A percentile compares a stretch with the other conserved stretches of the same genome.
These are phyloP conservation scores for Aspergillus taichungensis DNA, from an alignment of 495 filamentous ascomycete species.

Conservation along the genomic window DNA sequence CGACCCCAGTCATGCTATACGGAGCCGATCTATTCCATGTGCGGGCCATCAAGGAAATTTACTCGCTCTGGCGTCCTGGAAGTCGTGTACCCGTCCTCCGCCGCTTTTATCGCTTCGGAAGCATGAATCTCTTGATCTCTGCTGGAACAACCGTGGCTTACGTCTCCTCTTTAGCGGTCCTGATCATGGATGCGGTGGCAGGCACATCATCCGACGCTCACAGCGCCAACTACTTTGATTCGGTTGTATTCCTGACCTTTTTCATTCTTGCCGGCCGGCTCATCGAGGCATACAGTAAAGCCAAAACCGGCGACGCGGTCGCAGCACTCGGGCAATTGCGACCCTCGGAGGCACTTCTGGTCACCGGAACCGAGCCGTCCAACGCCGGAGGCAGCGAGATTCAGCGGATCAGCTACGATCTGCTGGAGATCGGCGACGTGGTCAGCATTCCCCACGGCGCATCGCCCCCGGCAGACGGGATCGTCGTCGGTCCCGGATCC, in stretches of 20 bases:
- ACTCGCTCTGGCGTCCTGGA: slow-evolving; percentile 67
- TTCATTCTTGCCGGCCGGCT: slow-evolving; percentile 77
- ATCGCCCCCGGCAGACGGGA: slow-evolving; percentile 81
- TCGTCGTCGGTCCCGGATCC: slow-evolving; percentile 47
- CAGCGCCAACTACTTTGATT: slow-evolving; percentile 78
- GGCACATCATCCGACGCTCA: slow-evolving; percentile 29
- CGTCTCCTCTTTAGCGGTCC: slow-evolving; percentile 68
- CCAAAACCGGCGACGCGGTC: slow-evolving; percentile 84
- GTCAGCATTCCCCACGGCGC: slow-evolving; percentile 69
- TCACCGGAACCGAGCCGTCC: slow-evolving; percentile 23
- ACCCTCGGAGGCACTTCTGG: slow-evolving; percentile 68
- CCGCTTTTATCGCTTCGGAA: slow-evolving; percentile 86
- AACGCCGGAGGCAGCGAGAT: slow-evolving; percentile 15
- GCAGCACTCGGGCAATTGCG: slow-evolving; percentile 68
- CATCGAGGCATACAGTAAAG: slow-evolving; percentile 88
- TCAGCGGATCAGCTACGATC: slow-evolving; percentile 52
- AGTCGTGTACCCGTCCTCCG: slow-evolving; percentile 67
- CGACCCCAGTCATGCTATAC: slow-evolving; percentile 85
- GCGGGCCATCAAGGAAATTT: slow-evolving; percentile 70
- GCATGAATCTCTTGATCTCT: slow-evolving; percentile 92
- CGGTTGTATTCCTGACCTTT: slow-evolving; percentile 86
- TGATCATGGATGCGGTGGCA: slow-evolving; percentile 57
- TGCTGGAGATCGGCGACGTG: slow-evolving; percentile 75
- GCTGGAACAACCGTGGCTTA: slow-evolving; percentile 86
- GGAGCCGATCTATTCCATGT: slow-evolving; percentile 80